Base-by-base conservation (phyloP, 257 asterid genomes). In the Ilex asprella region DNA sequence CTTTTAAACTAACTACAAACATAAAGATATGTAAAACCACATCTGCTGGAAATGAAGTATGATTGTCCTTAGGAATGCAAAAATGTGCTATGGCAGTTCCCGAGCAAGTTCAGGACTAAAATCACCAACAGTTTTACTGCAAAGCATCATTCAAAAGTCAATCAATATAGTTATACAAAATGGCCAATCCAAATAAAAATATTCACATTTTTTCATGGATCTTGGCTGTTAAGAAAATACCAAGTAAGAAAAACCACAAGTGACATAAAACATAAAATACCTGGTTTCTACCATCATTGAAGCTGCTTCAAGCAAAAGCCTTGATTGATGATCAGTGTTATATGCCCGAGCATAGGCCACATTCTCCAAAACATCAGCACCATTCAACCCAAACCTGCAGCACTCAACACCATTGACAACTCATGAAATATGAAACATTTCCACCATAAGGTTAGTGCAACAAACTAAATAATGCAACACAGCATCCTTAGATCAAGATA, bases 331-430 rank as follows among this genome's bases (percentile, higher is more conserved):
- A 64, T 91, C 98, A 6, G 98, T 91, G 84, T 91, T 91, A 72
- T 91, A 88, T 43, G 98, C 98, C 67, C 98, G 85, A 55, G 98
- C 98, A 76, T 91, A 91, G 56, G 98, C 99, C 73, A 89, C 99
- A 66, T 92, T 92, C 73, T 92, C 99, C 85, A 92, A 78, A 62
- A 92, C 97, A 72, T 89, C 96, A 65, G 96, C 84, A 46, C 97
- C 99, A 67, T 92, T 89, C 69, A 92, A 68, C 46, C 98, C 98
- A 72, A 74, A 92, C 79, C 98, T 92, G 73, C 63, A 75, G 59
- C 32, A 62, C 35, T 32, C 63, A 70, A 59, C 54, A 52, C 50
- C 65, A 31, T 31, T 16, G 9, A 16, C 49, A 56, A 49, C 6
- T 30, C 13, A 59, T 30, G 41, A 35, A 35, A 35, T 8, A 50